Evolutionary conservation across 306 rosid genomes (phyloP).

Genomic region (Malus sylvestris): DNA sequence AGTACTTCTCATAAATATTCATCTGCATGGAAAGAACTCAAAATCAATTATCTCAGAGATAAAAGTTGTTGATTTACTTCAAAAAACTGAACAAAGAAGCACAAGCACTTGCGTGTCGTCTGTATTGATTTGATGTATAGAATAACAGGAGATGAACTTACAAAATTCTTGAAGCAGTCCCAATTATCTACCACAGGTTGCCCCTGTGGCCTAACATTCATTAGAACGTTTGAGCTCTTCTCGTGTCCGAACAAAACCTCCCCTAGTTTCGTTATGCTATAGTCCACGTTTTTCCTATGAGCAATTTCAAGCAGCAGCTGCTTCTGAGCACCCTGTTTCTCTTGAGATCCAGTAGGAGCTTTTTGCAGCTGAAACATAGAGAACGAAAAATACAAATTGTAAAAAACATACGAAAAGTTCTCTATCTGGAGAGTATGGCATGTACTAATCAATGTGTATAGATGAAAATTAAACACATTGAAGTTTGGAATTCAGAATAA

Average conservation of each 20-base stretch:
- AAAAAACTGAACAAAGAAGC: background rate
- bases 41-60: too few species aligned
- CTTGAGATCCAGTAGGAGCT: constrained; percentile 33
- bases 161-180: constrained; percentile 49
- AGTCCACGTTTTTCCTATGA: constrained; percentile 31
- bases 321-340: constrained; percentile 31
- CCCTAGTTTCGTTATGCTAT: constrained; percentile 19
- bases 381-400: background rate
- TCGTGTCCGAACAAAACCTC: constrained; percentile 36
- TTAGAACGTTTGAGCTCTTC: constrained; percentile 16
- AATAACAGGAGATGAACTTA: constrained; percentile 15
- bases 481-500: background rate
- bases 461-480: background rate
- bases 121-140: too few species aligned
- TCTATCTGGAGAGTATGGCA: too few species aligned
- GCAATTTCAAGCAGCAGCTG: constrained; percentile 28
- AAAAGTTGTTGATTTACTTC: background rate
- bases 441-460: background rate
- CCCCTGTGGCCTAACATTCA: constrained; percentile 35
- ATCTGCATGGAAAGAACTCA: constrained; percentile 5
- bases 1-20: constrained; percentile 27
- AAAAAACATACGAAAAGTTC: background rate
- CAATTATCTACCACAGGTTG: constrained; percentile 58
- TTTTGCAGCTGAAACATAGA: constrained; percentile 22
- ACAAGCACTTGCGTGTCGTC: too few species aligned